Percentiles rank a stretch among this genome's conserved stretches.
Conservation (phyloP, 2,329 filamentous ascomycete species). For the Acarospora socialis region DNA sequence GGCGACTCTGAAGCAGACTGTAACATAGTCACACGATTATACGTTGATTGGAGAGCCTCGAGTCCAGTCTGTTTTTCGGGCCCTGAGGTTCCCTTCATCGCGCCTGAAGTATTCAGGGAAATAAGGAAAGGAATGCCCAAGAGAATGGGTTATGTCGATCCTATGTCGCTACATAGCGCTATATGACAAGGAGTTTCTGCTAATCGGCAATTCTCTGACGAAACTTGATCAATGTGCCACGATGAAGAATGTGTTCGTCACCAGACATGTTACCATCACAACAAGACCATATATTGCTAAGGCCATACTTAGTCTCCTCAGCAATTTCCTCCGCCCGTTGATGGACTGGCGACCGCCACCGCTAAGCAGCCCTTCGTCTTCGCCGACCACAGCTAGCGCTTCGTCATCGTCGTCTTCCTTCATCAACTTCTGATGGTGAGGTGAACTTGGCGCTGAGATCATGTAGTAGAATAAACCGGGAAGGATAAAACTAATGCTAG, state of each 20-base stretch:
- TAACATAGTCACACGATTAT: no score
- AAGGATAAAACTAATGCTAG: conserved; percentile 91
- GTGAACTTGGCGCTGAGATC: conserved; percentile 78
- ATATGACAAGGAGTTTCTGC: no score
- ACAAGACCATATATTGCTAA: conserved; percentile 70
- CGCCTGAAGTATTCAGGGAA: no score
- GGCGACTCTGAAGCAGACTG: no score
- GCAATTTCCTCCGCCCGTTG: conserved; percentile 45
- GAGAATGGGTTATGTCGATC: no score
- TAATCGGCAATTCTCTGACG: no score
- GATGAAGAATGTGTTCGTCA: conserved; percentile 71
- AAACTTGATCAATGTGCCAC: conserved; percentile 39
- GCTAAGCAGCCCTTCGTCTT: conserved; percentile 21
- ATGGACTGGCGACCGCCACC: conserved; percentile 35
- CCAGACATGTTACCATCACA: conserved; percentile 80
- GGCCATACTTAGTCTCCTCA: conserved; percentile 60
- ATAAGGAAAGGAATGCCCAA: no score
- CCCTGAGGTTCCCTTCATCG: no score
- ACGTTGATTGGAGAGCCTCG: no score
- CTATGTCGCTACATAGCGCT: no score
- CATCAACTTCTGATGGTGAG: conserved; percentile 68
- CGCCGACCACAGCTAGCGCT: conserved; percentile 17
- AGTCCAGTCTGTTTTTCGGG: no score
- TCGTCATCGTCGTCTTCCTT: conserved; percentile 69
- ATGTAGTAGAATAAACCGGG: conserved; percentile 98